Conservation (phyloP, 2,329 filamentous ascomycete genomes). For the Orbilia oligospora region DNA sequence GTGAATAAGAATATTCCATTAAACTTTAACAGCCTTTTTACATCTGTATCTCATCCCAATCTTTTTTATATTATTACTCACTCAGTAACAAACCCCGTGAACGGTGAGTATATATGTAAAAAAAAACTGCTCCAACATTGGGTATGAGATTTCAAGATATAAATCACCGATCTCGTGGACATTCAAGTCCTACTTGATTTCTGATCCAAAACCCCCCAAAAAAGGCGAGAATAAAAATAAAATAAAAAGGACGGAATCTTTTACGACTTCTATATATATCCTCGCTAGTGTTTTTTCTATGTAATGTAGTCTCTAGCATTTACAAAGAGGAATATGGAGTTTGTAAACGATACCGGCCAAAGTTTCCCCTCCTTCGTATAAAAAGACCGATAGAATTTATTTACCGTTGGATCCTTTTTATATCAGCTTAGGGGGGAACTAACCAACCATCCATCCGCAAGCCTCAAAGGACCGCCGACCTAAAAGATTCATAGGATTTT, state of each 20-base stretch:
- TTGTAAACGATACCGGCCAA: too few species aligned
- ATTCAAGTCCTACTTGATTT: not conserved
- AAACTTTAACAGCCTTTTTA: too few species aligned
- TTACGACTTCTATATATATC: too few species aligned
- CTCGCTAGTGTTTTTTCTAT: too few species aligned
- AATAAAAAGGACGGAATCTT: not conserved
- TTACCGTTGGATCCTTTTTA: too few species aligned
- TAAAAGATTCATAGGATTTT: conserved; percentile 54
- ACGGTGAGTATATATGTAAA: conserved; percentile 35
- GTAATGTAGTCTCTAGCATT: too few species aligned
- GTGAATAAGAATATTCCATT: too few species aligned
- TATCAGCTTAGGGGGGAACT: too few species aligned
- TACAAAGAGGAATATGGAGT: too few species aligned
- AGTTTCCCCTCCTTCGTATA: not conserved
- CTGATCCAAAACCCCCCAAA: not conserved
- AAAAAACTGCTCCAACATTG: conserved; percentile 7
- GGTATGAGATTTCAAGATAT: conserved; percentile 26
- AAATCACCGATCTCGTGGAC: not conserved
- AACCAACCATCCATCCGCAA: too few species aligned
- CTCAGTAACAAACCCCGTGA: not conserved
- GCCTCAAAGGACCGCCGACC: conserved; percentile 58
- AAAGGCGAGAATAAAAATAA: not conserved
- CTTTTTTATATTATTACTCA: conserved; percentile 5
- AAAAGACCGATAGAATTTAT: too few species aligned
- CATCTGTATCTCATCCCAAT: conserved; percentile 22